Base-by-base conservation (phyloP, 2,329 filamentous ascomycete genomes). In the Celoporthe dispersa region DNA sequence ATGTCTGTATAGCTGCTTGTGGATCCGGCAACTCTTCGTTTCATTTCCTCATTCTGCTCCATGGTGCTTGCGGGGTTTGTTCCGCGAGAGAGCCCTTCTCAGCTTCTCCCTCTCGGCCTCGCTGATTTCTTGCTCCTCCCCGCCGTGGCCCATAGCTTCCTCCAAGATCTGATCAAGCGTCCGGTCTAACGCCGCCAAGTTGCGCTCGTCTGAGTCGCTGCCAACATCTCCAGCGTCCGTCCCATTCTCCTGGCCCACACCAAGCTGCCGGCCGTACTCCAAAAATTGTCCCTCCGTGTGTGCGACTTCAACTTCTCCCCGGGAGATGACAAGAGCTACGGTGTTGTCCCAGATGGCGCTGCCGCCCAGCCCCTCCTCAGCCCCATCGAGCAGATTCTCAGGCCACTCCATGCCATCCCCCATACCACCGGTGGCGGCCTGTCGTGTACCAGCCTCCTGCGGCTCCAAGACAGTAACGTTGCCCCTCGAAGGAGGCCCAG, bases 91-190 rank as follows among this genome's bases (percentile, higher is more conserved):
- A 12, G 53, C 53, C 53, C 53, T 12, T 57, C 53, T 57, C 25
- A 57, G 8, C 53, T 57, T 57, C 53, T 57, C 53, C 28, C 53
- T 57, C 12, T 57, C 53, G 3, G 53, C 53, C 53, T 57, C 53
- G 28, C 53, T 57, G 25, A 33, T 57, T 14, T 37, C n/a, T 44
- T 63, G 60, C n/a, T 44, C 60, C n/a, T 19, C 60, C n/a, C 35
- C 35, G 22, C 59, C n/a, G 31, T 16, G n/a, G 9, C 60, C 35
- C 39, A 9, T 28, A 31, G 37, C 9, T 53, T 55, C 28, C 31
- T 33, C 31, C n/a, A 65, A 12, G 41, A 37, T 39, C 48, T 55
- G 12, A 28, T 28, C 44, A 55, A 63, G 60, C 6, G 35, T 28
- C n/a, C 33, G 22, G 19, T 55, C 63, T 12, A 65, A 14, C 35